Conservation (phyloP, 805 yeast species). For the Metschnikowia bowlesiae region DNA sequence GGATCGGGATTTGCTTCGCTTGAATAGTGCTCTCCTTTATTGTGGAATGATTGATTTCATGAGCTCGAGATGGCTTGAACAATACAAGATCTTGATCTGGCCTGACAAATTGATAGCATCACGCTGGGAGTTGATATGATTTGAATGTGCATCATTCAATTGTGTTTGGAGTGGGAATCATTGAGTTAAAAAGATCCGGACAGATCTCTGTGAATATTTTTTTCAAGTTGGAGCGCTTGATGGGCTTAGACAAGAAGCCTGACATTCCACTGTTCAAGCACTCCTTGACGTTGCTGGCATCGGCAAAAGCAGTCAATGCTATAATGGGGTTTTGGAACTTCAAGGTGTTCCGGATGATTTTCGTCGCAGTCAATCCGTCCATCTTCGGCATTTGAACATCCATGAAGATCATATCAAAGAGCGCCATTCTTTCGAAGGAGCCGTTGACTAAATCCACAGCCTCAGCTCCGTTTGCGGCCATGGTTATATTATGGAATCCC, state of each 20-base stretch:
- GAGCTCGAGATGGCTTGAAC: too few relatives aligned
- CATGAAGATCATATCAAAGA: constrained; percentile 81
- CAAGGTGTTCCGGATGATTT: constrained; percentile 59
- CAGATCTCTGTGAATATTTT: constrained; percentile 51
- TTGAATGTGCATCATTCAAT: background rate
- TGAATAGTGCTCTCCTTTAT: too few relatives aligned
- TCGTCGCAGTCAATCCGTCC: constrained; percentile 86
- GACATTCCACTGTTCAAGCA: constrained; percentile 90
- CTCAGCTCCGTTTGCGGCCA: constrained; percentile 90
- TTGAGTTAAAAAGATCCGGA: constrained; percentile 27
- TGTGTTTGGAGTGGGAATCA: constrained; percentile 30
- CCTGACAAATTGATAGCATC: too few relatives aligned
- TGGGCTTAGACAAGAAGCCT: constrained; percentile 86
- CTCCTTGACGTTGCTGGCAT: constrained; percentile 79
- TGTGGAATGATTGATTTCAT: too few relatives aligned
- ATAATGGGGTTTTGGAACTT: constrained; percentile 72
- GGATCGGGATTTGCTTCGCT: too few relatives aligned
- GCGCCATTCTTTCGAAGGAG: constrained; percentile 35
- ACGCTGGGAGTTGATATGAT: too few relatives aligned
- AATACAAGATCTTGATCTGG: too few relatives aligned
- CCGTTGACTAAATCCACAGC: constrained; percentile 67
- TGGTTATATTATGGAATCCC: constrained; percentile 63
- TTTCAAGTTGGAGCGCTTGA: constrained; percentile 63
- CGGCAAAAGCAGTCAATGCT: constrained; percentile 94
- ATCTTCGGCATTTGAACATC: constrained; percentile 96